phyloP scores from a whole-genome alignment of 2,329 filamentous ascomycete genomes.

The Monilinia aucupariae region DNA sequence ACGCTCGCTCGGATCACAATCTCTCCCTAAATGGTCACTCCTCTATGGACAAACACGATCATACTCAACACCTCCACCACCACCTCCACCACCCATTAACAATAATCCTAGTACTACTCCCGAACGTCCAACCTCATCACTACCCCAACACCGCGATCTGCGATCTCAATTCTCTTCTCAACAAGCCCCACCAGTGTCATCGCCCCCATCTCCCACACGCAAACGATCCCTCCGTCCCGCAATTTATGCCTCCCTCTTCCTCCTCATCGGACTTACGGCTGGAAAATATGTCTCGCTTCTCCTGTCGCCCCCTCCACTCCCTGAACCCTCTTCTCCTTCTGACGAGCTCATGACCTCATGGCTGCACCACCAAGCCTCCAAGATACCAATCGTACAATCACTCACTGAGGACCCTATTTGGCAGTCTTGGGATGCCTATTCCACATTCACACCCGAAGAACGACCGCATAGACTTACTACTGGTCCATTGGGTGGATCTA shows the following conservation, averaged over 20 bases:
- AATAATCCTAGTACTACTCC: neutral
- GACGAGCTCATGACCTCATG: conserved; percentile 40
- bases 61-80: conserved; percentile 11
- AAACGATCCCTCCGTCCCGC: conserved; percentile 31
- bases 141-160: conserved; percentile 21
- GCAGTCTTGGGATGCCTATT: conserved; percentile 42
- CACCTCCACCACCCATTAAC: conserved; percentile 8
- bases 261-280: conserved; percentile 39
- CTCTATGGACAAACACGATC: neutral
- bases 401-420: conserved; percentile 42
- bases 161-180: conserved; percentile 29
- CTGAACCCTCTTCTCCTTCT: conserved; percentile 37
- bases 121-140: neutral
- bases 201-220: conserved; percentile 18
- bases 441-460: conserved; percentile 23
- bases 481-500: conserved; percentile 40
- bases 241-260: conserved; percentile 37
- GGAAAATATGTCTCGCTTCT: conserved; percentile 40
- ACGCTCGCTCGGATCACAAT: neutral
- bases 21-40: neutral
- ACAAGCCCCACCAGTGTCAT: neutral
- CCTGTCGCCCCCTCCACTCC: conserved; percentile 42
- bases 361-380: conserved; percentile 41
- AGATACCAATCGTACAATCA: conserved; percentile 45
- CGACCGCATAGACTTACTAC: conserved; percentile 37